These are phyloP conservation scores for Cutaneotrichosporon dermatis DNA, from an alignment of 1,284 basidiomycete genomes.

Conservation along the genomic window DNA sequence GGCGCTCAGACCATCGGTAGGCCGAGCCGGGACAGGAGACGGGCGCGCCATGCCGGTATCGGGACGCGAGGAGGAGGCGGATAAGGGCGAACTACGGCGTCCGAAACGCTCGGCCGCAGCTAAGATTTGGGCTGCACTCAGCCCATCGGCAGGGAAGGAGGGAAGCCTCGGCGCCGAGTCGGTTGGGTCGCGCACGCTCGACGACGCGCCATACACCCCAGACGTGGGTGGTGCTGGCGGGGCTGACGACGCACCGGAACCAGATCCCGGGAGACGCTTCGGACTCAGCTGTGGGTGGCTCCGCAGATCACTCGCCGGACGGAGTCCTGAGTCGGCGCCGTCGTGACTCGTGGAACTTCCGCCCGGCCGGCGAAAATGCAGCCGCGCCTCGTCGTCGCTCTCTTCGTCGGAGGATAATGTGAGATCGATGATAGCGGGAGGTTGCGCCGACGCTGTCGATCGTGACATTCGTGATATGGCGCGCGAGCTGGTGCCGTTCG, in stretches of 20 bases:
- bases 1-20: not conserved
- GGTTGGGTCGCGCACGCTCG: not conserved
- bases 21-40: no score
- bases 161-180: not conserved
- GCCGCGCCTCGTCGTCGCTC: slow-evolving; percentile 23
- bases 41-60: no score
- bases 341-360: slow-evolving; percentile 27
- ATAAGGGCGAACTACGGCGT: not conserved
- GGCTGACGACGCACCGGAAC: not conserved
- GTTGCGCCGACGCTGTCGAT: slow-evolving; percentile 4
- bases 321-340: slow-evolving; percentile 25
- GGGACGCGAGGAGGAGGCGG: not conserved
- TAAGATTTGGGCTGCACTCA: not conserved
- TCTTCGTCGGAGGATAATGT: slow-evolving; percentile 64
- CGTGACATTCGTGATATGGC: not conserved
- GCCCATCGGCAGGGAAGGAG: not conserved
- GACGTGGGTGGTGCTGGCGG: not conserved
- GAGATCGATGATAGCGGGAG: slow-evolving; percentile 62
- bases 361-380: slow-evolving; percentile 39
- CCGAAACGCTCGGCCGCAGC: not conserved
- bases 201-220: not conserved
- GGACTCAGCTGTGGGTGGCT: not conserved
- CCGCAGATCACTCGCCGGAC: slow-evolving; percentile 6
- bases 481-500: not conserved
- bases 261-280: not conserved